Conservation (phyloP, 2,329 filamentous ascomycete species). For the Pestalotiopsis sp. region DNA sequence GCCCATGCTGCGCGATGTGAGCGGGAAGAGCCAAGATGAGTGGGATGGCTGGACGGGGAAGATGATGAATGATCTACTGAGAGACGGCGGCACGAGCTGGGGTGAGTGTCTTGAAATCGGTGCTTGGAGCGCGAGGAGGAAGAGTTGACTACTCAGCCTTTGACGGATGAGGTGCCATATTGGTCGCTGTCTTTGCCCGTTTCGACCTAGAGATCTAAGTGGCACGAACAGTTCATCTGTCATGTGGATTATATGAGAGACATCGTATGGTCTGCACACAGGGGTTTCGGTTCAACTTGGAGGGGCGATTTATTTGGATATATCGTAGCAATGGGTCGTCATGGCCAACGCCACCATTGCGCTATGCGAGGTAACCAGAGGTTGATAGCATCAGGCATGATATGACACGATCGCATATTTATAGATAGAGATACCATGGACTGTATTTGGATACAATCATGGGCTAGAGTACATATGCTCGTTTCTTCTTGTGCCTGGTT, state of each 20-base stretch:
- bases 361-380: not conserved
- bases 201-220: not conserved
- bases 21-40: slow-evolving; percentile 86
- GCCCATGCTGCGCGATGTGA: slow-evolving; percentile 78
- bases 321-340: not conserved
- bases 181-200: not conserved
- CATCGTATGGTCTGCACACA: no score
- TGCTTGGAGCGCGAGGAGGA: slow-evolving; percentile 87
- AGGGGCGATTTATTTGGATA: no score
- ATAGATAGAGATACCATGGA: not conserved
- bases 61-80: slow-evolving; percentile 83
- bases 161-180: not conserved
- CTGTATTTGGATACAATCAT: slow-evolving; percentile 12
- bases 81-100: slow-evolving; percentile 76
- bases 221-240: no score
- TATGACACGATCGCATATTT: not conserved
- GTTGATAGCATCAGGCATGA: not conserved
- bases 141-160: slow-evolving; percentile 23
- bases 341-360: not conserved
- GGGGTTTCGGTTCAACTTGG: no score
- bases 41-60: slow-evolving; percentile 89
- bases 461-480: not conserved
- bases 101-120: slow-evolving; percentile 87
- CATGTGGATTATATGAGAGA: no score
- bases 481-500: not conserved